Percentiles rank a stretch among this genome's conserved stretches.
These are phyloP conservation scores for Dictyostelium purpureum DNA, from an alignment of 78 protist genomes.

Conservation along the genomic window DNA sequence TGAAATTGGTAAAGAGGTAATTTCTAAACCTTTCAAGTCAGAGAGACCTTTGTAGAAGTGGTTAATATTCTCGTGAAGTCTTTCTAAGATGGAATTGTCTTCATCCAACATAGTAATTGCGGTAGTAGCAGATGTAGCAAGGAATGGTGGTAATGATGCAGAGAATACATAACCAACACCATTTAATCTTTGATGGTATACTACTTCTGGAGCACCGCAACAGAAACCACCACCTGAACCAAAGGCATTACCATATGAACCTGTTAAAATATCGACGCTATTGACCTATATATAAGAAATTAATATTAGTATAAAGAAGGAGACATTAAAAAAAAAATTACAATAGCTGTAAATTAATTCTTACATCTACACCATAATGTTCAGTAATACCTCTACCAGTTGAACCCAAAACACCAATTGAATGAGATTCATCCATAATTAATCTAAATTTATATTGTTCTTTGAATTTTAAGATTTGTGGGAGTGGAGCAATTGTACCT, in stretches of 20 bases:
- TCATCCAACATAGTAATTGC: conserved; percentile 62
- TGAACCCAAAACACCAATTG: conserved; percentile 94
- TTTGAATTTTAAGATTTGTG: conserved; percentile 83
- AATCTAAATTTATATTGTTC: conserved; percentile 83
- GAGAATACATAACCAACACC: conserved; percentile 95
- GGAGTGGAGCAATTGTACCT: conserved; percentile 84
- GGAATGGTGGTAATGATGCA: conserved; percentile 94
- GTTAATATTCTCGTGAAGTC: not conserved
- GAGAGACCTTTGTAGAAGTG: not conserved
- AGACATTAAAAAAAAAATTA: not conserved
- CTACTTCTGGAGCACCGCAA: conserved; percentile 57
- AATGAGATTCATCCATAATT: conserved; percentile 94
- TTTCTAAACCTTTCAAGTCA: conserved; percentile 13
- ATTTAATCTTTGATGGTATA: conserved; percentile 89
- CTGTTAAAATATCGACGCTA: conserved; percentile 65
- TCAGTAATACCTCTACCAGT: conserved; percentile 95
- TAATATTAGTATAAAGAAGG: too few species aligned
- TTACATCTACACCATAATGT: conserved; percentile 75
- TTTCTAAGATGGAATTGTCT: conserved; percentile 11
- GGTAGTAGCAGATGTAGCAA: conserved; percentile 69
- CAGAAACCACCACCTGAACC: conserved; percentile 89
- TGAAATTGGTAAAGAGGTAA: conserved; percentile 32
- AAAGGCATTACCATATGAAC: conserved; percentile 70
- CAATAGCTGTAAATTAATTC: conserved; percentile 21
- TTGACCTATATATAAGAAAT: not conserved